A percentile compares a stretch with the other conserved stretches of the same genome.
These are phyloP conservation scores for Dioszegia aurantiaca DNA, from an alignment of 768 basidiomycete genomes.

Conservation along the genomic window DNA sequence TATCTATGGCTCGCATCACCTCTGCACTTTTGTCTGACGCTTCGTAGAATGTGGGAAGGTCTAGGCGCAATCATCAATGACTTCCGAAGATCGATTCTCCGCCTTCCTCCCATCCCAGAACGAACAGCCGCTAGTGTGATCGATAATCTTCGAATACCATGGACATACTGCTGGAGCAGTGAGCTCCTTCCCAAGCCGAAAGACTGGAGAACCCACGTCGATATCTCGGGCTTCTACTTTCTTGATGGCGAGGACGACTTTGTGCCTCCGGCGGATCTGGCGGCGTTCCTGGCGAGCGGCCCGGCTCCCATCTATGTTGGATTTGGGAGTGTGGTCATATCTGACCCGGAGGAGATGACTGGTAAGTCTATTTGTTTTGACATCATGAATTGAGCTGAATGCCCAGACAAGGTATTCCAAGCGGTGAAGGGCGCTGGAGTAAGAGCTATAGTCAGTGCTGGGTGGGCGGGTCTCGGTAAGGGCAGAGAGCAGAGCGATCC, in stretches of 20 bases:
- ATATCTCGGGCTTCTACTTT: slow-evolving; percentile 67
- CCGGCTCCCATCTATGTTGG: slow-evolving; percentile 63
- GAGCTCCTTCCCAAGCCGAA: slow-evolving; percentile 61
- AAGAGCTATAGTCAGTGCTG: slow-evolving; percentile 61
- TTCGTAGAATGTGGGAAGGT: slow-evolving; percentile 48
- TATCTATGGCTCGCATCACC: not conserved
- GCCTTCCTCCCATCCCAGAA: slow-evolving; percentile 55
- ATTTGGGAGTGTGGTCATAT: slow-evolving; percentile 65
- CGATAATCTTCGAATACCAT: slow-evolving; percentile 61
- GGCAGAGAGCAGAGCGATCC: slow-evolving; percentile 53
- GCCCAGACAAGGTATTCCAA: slow-evolving; percentile 56
- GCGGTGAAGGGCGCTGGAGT: slow-evolving; percentile 60
- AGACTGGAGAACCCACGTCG: slow-evolving; percentile 66
- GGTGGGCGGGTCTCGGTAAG: slow-evolving; percentile 65
- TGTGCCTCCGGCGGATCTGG: slow-evolving; percentile 57
- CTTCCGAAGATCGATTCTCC: slow-evolving; percentile 57
- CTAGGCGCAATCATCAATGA: slow-evolving; percentile 60
- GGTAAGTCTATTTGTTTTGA: slow-evolving; percentile 45
- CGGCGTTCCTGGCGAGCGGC: slow-evolving; percentile 57
- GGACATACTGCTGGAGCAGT: slow-evolving; percentile 65
- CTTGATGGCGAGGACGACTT: slow-evolving; percentile 59
- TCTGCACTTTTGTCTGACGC: not conserved
- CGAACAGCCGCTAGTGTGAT: slow-evolving; percentile 58
- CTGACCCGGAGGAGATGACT: slow-evolving; percentile 60
- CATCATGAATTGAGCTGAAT: not conserved